Base-by-base conservation (phyloP, 164 flowering plant species). In the Vitis rotundifolia region DNA sequence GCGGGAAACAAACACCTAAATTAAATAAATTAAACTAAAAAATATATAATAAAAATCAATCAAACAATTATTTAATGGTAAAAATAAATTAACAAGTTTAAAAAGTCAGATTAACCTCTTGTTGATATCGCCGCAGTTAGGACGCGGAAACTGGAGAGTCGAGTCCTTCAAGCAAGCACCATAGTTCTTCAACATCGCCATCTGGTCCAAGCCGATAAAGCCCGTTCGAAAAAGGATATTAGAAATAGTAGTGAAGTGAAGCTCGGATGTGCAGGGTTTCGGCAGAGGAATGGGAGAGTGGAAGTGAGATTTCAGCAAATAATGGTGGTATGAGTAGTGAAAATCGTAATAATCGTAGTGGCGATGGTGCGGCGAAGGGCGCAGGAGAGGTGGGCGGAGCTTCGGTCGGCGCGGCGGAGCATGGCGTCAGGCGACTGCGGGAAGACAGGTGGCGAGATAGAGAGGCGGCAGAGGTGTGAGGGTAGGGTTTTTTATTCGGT, bases 151-250 rank as follows among this genome's bases (percentile, higher is more conserved):
- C 19, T 63, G 76, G 59, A 70, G 64, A 49, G 71, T 51, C 9
- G 74, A 66, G 14, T 69, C 80, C 29, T 64, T 69, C 65, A 61
- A 67, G 72, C 71, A 61, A 53, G 66, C 13, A 48, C 65, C 26
- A 22, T 51, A 74, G 69, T 72, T 63, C 65, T 59, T 62, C 69
- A 74, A 48, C 16, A 63, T 59, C 9, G 72, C 77, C 80, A 77
- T 77, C 10, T 28, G 44, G 44, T 37, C 44, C 44, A 37, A 37
- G 44, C 44, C 44, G 44, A 37, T 3, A 37, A 5, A 37, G 44
- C 44, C 44, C 7, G 7, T 37, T 37, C 44, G 44, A 37, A 37
- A 37, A 37, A 37, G 44, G 5, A 3, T 3, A 3, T 37, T 6
- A 6, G 7, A 37, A 37, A 37, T 37, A 37, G 6, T 37, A 37